Base-by-base conservation (phyloP, 208 protist species). In the Trypanosoma boissoni region DNA sequence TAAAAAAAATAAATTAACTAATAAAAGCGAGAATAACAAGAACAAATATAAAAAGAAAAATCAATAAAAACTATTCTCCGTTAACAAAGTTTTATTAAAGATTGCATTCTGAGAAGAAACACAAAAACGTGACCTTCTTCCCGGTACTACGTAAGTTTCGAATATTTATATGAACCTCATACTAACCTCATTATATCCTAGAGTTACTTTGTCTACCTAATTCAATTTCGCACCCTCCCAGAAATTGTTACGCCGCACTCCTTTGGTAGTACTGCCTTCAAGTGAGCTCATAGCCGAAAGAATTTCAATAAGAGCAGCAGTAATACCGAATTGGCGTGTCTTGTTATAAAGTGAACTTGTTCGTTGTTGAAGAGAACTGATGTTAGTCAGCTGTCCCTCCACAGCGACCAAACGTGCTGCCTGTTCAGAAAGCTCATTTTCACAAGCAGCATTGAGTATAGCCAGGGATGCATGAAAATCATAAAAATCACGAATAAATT, bases 311-410 rank as follows among this genome's bases (percentile, higher is more conserved):
- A 95, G 75, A 10, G 86, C 83, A 28, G 88, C 86, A 14, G 88
- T 95, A 66, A 95, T 95, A 70, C 78, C 86, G 63, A 76, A 84
- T 70, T 95, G 86, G 20, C 88, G 85, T 18, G 86, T 92, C 75
- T 95, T 95, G 71, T 95, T 95, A 78, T 93, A 95, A 34, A 95
- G 53, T 18, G 83, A 91, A 58, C 85, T 91, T n/a, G 88, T 92
- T 71, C 83, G 76, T 54, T 88, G 75, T 60, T 91, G 79, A 12
- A 95, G 68, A 3, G 70, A 64, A 37, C 68, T 83, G 73, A 95
- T 95, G 66, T 95, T 95, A 46, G 83, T 91, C 53, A 95, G 69
- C 66, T 95, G 88, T 42, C 83, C 83, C 68, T 95, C 88, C 34
- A 95, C 88, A 45, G 88, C 88, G 2, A 95, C 75, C 36, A 95